Percentiles rank a stretch among this genome's conserved stretches.
Evolutionary conservation across 306 rosid genomes (phyloP).

Genomic region (Vigna trinervia): DNA sequence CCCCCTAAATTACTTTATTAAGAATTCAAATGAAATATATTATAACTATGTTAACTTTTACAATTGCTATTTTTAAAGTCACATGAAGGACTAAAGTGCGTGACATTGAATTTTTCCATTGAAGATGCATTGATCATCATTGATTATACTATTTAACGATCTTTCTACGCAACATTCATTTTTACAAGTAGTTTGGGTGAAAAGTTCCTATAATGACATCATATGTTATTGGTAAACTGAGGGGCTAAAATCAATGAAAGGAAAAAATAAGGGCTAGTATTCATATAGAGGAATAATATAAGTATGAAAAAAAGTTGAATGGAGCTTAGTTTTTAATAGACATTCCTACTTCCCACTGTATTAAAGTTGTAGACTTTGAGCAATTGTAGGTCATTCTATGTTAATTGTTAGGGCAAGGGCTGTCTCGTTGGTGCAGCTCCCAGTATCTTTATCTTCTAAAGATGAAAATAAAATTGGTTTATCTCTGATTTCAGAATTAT

Average conservation of each 20-base stretch:
- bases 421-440: constrained; percentile 12
- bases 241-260: not conserved
- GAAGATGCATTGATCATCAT: not conserved
- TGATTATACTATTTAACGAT: not conserved
- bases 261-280: not conserved
- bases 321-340: not conserved
- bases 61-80: not conserved
- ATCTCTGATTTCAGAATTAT: not conserved
- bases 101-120: not conserved
- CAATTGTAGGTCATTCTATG: not conserved
- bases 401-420: not conserved
- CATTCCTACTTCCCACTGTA: constrained; percentile 9
- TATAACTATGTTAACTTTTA: not conserved
- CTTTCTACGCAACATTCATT: not conserved
- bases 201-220: not conserved
- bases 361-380: not conserved
- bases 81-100: not conserved
- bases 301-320: not conserved
- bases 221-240: not conserved
- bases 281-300: not conserved
- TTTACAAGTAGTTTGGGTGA: not conserved
- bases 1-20: not conserved
- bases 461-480: not conserved
- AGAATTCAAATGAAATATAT: not conserved
- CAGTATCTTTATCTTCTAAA: constrained; percentile 6